A percentile compares a stretch with the other conserved stretches of the same genome.
Conservation (phyloP, 192 early-diverging fungal species). For the Coemansia sp. region DNA sequence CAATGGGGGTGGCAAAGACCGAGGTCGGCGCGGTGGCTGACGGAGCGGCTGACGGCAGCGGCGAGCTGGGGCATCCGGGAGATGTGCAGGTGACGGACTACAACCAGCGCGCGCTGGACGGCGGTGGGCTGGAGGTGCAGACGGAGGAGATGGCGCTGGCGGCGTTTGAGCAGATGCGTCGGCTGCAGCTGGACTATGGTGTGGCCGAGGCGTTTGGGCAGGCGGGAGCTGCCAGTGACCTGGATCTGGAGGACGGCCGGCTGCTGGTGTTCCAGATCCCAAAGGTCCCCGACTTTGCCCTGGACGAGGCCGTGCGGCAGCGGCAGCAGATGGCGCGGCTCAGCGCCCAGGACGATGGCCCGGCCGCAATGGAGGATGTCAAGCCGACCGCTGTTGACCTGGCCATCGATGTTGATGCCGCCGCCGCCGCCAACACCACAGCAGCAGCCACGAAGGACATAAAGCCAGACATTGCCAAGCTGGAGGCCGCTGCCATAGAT, state of each 20-base stretch:
- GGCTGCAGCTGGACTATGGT: slow-evolving; percentile 10
- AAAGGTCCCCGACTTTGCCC: slow-evolving; percentile 20
- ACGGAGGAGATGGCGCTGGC: slow-evolving; percentile 39
- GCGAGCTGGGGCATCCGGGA: no score
- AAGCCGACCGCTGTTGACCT: slow-evolving; percentile 18
- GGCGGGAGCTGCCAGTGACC: slow-evolving; percentile 1
- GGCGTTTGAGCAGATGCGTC: slow-evolving; percentile 14
- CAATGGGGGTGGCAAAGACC: no score
- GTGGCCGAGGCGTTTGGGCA: slow-evolving; percentile 9
- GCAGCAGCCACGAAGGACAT: slow-evolving; percentile 12
- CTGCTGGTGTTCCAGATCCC: slow-evolving; percentile 35
- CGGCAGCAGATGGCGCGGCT: slow-evolving; percentile 3
- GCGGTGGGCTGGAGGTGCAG: slow-evolving; percentile 31
- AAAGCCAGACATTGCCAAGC: slow-evolving; percentile 15
- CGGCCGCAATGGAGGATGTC: slow-evolving; percentile 19
- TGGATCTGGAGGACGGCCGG: slow-evolving; percentile 5
- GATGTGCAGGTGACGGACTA: slow-evolving; percentile 17
- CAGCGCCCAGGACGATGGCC: slow-evolving; percentile 3
- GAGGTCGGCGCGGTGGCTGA: neutral
- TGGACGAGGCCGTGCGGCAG: slow-evolving; percentile 13
- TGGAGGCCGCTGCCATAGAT: neutral
- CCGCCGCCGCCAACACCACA: neutral
- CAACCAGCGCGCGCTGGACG: slow-evolving; percentile 1
- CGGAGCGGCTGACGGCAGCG: no score
- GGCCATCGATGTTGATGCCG: slow-evolving; percentile 4